Base-by-base conservation (phyloP, 2,329 filamentous ascomycete species). In the Elsinoe fawcettii region DNA sequence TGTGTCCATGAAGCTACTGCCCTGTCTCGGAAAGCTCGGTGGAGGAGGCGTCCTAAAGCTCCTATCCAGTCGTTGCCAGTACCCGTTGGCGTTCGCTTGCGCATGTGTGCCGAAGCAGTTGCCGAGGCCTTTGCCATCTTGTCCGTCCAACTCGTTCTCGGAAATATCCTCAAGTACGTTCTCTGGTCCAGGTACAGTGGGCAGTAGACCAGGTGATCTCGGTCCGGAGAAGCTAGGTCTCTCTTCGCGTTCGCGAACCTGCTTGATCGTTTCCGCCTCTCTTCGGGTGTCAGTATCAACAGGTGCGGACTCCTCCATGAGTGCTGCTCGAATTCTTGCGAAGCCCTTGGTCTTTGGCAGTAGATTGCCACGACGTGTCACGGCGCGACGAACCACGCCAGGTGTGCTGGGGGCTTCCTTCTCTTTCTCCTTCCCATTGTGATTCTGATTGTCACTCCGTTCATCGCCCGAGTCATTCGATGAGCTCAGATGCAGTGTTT, bases 311-410 rank as follows among this genome's bases (percentile, higher is more conserved):
- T 99, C 93, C 73, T 99, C 93, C 58, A 88, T 79, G 0, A 99
- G 79, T 2, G 90, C 90, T 7, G 92, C 93, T 60, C 88, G 84
- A 63, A 99, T 96, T 9, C 93, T 86, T 4, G 91, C 90, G 70
- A 99, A 99, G 0, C 87, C 90, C 73, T 96, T 95, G 0, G 92
- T 93, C 77, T 97, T 99, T 11, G 95, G 93, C 67, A 99, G 72
- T 60, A 99, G 78, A 71, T 95, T 99, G 6, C 91, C 89, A 59
- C 92, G 82, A 54, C 93, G 80, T 5, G 90, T 95, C 5, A 97
- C 92, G 1, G 85, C 82, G 61, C 91, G 81, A 60, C 88, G 82
- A 61, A 95, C 87, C 14, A 96, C 90, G 58, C 85, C 87, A 51
- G 87, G 80, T 57, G 86, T 84, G 51, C 70, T 72, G 20, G 70